These are phyloP conservation scores for Aspergillus ochraceus DNA, from an alignment of 2,329 filamentous ascomycete genomes.

Conservation along the genomic window DNA sequence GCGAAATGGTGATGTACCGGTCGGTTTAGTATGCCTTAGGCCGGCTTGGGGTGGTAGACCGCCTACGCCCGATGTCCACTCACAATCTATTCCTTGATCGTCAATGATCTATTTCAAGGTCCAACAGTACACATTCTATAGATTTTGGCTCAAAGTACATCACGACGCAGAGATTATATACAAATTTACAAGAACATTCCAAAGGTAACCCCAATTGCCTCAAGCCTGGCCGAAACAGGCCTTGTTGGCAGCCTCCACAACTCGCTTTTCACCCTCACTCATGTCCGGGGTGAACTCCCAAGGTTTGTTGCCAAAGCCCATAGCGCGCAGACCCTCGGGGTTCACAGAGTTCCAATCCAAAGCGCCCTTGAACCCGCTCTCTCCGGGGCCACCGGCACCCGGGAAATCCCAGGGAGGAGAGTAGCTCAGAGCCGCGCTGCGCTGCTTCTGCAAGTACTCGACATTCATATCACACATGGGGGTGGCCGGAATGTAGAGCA, in stretches of 20 bases:
- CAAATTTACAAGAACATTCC: neutral
- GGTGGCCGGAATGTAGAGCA: conserved; percentile 85
- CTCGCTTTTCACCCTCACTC: conserved; percentile 52
- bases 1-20: neutral
- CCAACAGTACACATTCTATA: neutral
- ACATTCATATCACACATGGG: conserved; percentile 76
- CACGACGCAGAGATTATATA: neutral
- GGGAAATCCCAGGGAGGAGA: conserved; percentile 70
- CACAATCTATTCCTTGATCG: neutral
- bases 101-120: too few species aligned
- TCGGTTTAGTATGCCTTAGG: neutral
- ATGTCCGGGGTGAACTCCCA: conserved; percentile 51
- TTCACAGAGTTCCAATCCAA: conserved; percentile 42
- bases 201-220: neutral
- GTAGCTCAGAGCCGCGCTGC: conserved; percentile 68
- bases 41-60: neutral
- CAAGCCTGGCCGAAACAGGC: conserved; percentile 46
- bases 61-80: conserved; percentile 23
- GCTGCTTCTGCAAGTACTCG: conserved; percentile 68
- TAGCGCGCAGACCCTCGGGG: conserved; percentile 53
- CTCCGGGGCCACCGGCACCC: conserved; percentile 50
- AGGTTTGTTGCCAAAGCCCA: conserved; percentile 53
- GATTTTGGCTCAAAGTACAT: neutral
- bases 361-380: conserved; percentile 39
- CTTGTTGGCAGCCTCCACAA: conserved; percentile 55